Evolutionary conservation across 176 grass and related monocot genomes (phyloP), one percentile per base, ranked within the genome.

Genomic region (Otatea glauca): DNA sequence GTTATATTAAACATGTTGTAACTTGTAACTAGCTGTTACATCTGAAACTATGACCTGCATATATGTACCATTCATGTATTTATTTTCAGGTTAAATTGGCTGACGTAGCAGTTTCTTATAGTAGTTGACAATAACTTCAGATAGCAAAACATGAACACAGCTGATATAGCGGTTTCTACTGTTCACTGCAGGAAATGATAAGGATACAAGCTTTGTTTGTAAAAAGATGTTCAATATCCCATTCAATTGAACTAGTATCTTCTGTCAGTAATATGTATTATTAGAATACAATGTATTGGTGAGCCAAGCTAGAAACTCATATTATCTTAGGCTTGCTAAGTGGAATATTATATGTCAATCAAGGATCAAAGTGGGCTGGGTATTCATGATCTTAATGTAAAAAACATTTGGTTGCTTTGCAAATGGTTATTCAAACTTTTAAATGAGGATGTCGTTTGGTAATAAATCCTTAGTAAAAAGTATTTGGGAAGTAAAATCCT

Each of bases 31-130:
- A 43, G 18, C 39, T 44, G 67, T 70, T 70, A 44, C 39, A 23
- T 70, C 67, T 14, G 39, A 58, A 47, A 72, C 42, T 17, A 27
- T 77, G 11, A 61, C 55, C 0, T 44, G 38, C 14, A 7, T 43
- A 29, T 62, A 45, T 44, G 38, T 44, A 27, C 41, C 8, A 29
- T 62, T 44, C 39, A 10, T 27, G 41, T 45, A 6, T 78, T 55
- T 55, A 20, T 56, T 75, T 77, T 45, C 23, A 27, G 75, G 38
- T 77, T 29, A 77, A 63, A 45, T 63, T 77, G 17, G 38, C 14
- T 62, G 23, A 44, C 24, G 13, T 77, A 44, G 4, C 39, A 18
- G 20, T 62, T 62, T 77, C n/a, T 25, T 77, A 1, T 16, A 12
- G 55, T 44, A 7, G 13, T 12, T 18, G 54, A 14, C 7, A 41